Evolutionary conservation across 257 asterid genomes (phyloP).

Genomic region (Nicotiana knightiana): DNA sequence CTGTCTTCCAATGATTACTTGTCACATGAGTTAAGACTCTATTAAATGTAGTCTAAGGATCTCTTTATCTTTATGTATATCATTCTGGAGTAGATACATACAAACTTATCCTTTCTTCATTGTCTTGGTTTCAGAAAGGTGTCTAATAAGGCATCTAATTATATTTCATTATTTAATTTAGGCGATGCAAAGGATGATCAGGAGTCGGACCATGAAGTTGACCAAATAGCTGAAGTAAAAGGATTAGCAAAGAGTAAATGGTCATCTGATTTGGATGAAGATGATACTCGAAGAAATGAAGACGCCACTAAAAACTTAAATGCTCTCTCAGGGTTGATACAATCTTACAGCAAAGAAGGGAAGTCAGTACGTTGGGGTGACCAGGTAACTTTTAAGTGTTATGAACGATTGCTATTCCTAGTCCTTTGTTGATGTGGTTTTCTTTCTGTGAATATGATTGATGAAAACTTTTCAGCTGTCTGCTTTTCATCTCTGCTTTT

Average conservation of each 20-base stretch:
- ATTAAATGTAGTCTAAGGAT: background rate
- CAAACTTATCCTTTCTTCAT: background rate
- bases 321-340: slow-evolving; percentile 41
- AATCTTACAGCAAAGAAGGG: slow-evolving; percentile 74
- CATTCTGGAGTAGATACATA: background rate
- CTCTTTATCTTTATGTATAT: background rate
- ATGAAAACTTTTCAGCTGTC: background rate
- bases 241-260: slow-evolving; percentile 91
- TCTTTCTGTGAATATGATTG: background rate
- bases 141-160: background rate
- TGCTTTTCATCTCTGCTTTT: background rate
- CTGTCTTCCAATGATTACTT: background rate
- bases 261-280: slow-evolving; percentile 83
- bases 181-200: slow-evolving; percentile 38
- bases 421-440: background rate
- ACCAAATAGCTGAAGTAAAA: slow-evolving; percentile 49
- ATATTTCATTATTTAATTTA: slow-evolving; percentile 16
- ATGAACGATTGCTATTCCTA: background rate
- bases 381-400: slow-evolving; percentile 51
- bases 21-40: background rate
- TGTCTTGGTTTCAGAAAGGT: background rate
- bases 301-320: slow-evolving; percentile 30
- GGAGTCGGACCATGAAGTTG: slow-evolving; percentile 36
- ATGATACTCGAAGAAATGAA: slow-evolving; percentile 38
- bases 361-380: slow-evolving; percentile 97